Conservation (phyloP, 73 alveolate genomes). For the Tetrahymena elliotti region DNA sequence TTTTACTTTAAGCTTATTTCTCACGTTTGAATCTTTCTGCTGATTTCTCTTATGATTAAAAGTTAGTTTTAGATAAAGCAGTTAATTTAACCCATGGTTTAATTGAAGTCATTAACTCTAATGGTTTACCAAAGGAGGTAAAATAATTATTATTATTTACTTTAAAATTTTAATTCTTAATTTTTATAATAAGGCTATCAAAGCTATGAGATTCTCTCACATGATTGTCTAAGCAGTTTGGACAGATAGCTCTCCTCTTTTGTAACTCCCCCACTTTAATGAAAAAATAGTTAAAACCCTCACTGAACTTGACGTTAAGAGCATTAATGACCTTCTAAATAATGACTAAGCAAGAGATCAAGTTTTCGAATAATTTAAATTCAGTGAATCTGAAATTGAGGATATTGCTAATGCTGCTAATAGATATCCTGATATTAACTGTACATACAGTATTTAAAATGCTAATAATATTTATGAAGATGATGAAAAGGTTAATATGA, state of each 20-base stretch:
- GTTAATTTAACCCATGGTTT: slow-evolving; percentile 18
- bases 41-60: slow-evolving; percentile 9
- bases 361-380: background rate
- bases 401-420: slow-evolving; percentile 29
- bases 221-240: slow-evolving; percentile 33
- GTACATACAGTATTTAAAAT: background rate
- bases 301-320: background rate
- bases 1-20: slow-evolving; percentile 26
- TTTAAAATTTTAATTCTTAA: background rate
- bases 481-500: slow-evolving; percentile 5
- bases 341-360: slow-evolving; percentile 17
- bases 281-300: background rate
- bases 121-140: background rate
- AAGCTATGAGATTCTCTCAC: slow-evolving; percentile 19
- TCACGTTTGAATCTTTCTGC: slow-evolving; percentile 13
- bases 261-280: slow-evolving; percentile 25
- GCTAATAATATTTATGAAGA: slow-evolving; percentile 8
- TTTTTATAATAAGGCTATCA: slow-evolving; percentile 3
- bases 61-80: slow-evolving; percentile 16
- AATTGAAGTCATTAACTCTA: slow-evolving; percentile 31
- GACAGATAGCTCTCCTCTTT: slow-evolving; percentile 30
- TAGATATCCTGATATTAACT: slow-evolving; percentile 37
- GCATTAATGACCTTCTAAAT: slow-evolving; percentile 10
- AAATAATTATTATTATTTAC: background rate
- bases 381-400: slow-evolving; percentile 11